Evolutionary conservation across 1,139 yeast species (phyloP).

Genomic region (Meyerozyma athensensis): DNA sequence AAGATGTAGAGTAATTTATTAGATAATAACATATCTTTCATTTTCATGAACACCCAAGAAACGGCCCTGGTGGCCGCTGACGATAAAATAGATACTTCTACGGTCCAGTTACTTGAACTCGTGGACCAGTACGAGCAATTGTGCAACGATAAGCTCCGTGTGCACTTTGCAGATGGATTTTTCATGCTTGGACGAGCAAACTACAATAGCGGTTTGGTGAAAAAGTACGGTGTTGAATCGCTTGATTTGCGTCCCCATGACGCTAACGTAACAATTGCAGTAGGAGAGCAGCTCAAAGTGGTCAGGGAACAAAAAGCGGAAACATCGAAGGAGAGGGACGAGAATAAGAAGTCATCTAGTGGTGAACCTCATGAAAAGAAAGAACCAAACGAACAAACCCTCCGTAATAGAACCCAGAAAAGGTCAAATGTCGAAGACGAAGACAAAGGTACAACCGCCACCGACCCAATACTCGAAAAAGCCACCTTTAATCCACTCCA

Average conservation of each 20-base stretch:
- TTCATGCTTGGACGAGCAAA: slow-evolving; percentile 39
- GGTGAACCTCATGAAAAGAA: no score
- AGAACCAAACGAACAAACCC: slow-evolving; percentile 1
- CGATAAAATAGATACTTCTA: slow-evolving; percentile 15
- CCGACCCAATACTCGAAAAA: neutral
- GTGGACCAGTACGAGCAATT: slow-evolving; percentile 21
- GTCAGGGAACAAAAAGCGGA: slow-evolving; percentile 9
- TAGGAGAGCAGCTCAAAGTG: slow-evolving; percentile 6
- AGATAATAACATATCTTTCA: slow-evolving; percentile 2
- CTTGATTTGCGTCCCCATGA: slow-evolving; percentile 10
- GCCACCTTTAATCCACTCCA: slow-evolving; percentile 8
- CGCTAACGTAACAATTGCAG: slow-evolving; percentile 3
- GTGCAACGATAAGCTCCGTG: slow-evolving; percentile 17
- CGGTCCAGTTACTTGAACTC: slow-evolving; percentile 21
- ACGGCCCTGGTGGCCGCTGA: slow-evolving; percentile 7
- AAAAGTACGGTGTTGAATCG: slow-evolving; percentile 15
- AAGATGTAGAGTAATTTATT: slow-evolving; percentile 4
- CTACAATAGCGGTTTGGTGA: slow-evolving; percentile 15
- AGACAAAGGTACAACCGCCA: neutral
- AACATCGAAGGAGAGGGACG: slow-evolving; percentile 5
- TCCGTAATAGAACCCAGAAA: slow-evolving; percentile 7
- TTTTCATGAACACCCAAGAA: slow-evolving; percentile 6
- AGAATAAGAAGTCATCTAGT: slow-evolving; percentile 5
- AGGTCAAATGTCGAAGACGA: slow-evolving; percentile 2
- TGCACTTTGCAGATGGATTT: slow-evolving; percentile 26